Evolutionary conservation across 2,329 filamentous ascomycete genomes (phyloP).

Genomic region (Alternaria triticimaculans): DNA sequence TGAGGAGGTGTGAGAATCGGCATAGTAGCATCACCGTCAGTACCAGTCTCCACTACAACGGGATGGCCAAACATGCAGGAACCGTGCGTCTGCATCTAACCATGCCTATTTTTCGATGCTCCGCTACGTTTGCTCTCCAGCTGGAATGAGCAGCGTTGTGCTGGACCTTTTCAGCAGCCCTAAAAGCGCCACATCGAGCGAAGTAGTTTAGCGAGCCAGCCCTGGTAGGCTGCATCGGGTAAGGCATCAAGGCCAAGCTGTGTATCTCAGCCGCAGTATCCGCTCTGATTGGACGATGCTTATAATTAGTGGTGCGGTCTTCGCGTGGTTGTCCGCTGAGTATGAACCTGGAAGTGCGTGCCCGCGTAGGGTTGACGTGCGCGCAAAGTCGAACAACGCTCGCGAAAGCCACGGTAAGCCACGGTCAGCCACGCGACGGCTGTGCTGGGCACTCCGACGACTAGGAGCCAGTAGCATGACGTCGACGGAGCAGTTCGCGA

Average conservation of each 20-base stretch:
- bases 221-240: constrained; percentile 31
- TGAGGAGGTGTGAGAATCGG: constrained; percentile 31
- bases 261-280: constrained; percentile 23
- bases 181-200: constrained; percentile 33
- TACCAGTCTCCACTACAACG: constrained; percentile 21
- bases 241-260: constrained; percentile 30
- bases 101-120: constrained; percentile 31
- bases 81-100: constrained; percentile 29
- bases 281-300: constrained; percentile 33
- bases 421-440: constrained; percentile 49
- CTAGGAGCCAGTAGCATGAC: constrained; percentile 41
- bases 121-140: constrained; percentile 35
- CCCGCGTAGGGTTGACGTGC: constrained; percentile 28
- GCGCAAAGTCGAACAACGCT: constrained; percentile 29
- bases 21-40: constrained; percentile 34
- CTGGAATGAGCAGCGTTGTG: constrained; percentile 39
- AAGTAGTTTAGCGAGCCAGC: constrained; percentile 26
- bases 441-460: constrained; percentile 38
- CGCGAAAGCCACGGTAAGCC: constrained; percentile 41
- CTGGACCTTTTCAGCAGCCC: constrained; percentile 40
- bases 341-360: constrained; percentile 30
- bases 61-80: constrained; percentile 26
- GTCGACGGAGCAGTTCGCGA: constrained; percentile 34
- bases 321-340: constrained; percentile 41
- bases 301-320: constrained; percentile 44